Base-by-base conservation (phyloP, 805 yeast species). In the Yarrowia divulgata region DNA sequence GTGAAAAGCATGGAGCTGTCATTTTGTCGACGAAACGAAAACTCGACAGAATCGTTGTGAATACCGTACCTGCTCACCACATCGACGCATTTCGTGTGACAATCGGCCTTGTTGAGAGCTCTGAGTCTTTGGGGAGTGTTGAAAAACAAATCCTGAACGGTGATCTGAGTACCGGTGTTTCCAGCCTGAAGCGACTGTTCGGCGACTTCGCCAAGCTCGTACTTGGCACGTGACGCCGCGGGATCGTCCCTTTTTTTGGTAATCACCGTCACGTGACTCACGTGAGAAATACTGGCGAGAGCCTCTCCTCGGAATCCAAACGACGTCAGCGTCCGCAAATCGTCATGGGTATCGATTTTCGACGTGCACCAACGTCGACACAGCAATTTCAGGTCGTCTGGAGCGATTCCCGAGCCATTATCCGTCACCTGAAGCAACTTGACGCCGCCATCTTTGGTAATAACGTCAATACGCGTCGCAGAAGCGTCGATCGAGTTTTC, bases 301-400 rank as follows among this genome's bases (percentile, higher is more conserved):
- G 99, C 99, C 78, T 95, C 99, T 16, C 99, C 99, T 69, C 99
- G 83, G 77, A 95, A 95, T 5, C 99, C 99, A 77, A 92, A 92
- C 0, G 98, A 93, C 29, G 85, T 80, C 32, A 95, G 85, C 4
- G 83, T 77, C 63, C 81, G 80, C 70, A 95, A 82, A 76, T 95
- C 99, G 64, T 90, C 94, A 76, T 90, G 94, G 9, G 79, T 82
- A 0, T 78, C 71, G 32, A 95, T 79, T 77, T 95, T 95, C 0
- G 98, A 93, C 0, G 99, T 95, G 29, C 98, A 91, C 79, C 93
- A 94, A 34, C 99, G 80, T 75, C 91, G 90, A 76, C 98, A 95
- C n/a, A 95, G 82, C 5, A 95, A 82, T 0, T 86, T 83, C 54
- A 95, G 76, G 75, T 95, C 98, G 0, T 85, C 90, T 57, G 73